A percentile compares a stretch with the other conserved stretches of the same genome.
These are phyloP conservation scores for Leccinum subgranulosum DNA, from an alignment of 768 basidiomycete species.

Conservation along the genomic window DNA sequence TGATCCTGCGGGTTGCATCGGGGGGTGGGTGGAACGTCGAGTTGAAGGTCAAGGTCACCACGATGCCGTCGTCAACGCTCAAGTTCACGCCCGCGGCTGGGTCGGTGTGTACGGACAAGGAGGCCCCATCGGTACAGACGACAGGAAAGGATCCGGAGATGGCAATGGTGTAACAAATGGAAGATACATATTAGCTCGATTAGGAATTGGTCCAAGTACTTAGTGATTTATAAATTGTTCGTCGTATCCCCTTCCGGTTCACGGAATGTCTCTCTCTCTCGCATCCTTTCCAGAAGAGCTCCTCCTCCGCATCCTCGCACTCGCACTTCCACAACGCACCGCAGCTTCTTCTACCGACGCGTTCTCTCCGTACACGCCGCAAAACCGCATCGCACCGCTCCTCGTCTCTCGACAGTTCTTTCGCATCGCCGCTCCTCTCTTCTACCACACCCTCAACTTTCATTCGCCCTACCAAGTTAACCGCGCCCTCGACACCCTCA, in stretches of 20 bases:
- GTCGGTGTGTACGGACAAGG: not conserved
- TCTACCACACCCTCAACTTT: conserved; percentile 53
- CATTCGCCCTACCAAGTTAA: conserved; percentile 38
- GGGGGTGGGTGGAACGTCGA: conserved; percentile 16
- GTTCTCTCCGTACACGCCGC: conserved; percentile 11
- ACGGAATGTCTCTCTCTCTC: conserved; percentile 18
- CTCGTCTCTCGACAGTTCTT: conserved; percentile 50
- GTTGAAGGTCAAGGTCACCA: not conserved
- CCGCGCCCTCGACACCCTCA: conserved; percentile 37
- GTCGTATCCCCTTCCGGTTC: conserved; percentile 2
- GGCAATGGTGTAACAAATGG: not conserved
- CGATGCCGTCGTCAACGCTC: conserved; percentile 3
- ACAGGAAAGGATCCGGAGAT: not conserved
- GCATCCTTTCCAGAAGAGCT: conserved; percentile 41
- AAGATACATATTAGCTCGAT: conserved; percentile 3
- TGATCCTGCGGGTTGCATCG: conserved; percentile 23
- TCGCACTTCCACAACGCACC: conserved; percentile 25
- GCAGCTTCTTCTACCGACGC: conserved; percentile 17
- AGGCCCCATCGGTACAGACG: not conserved
- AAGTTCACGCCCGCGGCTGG: conserved; percentile 4
- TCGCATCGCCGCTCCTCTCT: conserved; percentile 55
- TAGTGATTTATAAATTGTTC: not conserved
- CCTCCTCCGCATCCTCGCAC: conserved; percentile 43
- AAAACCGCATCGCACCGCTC: conserved; percentile 39
- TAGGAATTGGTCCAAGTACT: not conserved